Evolutionary conservation across 106 monocot species (phyloP).

Genomic region (Iris macrosiphon): DNA sequence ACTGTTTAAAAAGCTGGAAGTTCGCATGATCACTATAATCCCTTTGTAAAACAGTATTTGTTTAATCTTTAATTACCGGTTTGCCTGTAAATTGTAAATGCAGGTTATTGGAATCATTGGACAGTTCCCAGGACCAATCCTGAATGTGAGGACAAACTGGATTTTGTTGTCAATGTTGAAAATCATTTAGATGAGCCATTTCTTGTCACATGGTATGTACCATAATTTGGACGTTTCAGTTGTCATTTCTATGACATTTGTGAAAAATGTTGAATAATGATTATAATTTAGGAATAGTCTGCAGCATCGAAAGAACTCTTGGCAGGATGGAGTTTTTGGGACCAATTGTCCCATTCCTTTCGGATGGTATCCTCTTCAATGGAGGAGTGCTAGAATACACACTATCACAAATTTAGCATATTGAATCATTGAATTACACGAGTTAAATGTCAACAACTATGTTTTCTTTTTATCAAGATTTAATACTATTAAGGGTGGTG

Average conservation of each 20-base stretch:
- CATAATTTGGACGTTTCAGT: background rate
- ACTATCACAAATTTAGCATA: no score
- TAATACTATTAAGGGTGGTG: no score
- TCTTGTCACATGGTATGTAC: slow-evolving; percentile 90
- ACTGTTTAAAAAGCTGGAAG: no score
- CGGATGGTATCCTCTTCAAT: slow-evolving; percentile 87
- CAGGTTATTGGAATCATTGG: slow-evolving; percentile 93
- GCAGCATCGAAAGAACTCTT: slow-evolving; percentile 87
- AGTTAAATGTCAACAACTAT: no score
- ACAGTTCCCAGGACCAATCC: slow-evolving; percentile 80
- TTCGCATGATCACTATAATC: no score
- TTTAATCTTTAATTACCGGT: no score
- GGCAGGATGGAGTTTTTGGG: slow-evolving; percentile 96
- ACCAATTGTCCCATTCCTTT: slow-evolving; percentile 96
- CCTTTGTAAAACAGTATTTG: no score
- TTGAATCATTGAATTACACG: no score
- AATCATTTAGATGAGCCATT: slow-evolving; percentile 92
- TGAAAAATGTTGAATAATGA: slow-evolving; percentile 8
- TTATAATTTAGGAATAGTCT: slow-evolving; percentile 67
- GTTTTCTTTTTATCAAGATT: no score
- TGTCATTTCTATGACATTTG: background rate
- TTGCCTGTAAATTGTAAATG: slow-evolving; percentile 2
- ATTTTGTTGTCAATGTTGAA: slow-evolving; percentile 74
- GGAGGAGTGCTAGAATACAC: no score
- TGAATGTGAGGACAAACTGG: slow-evolving; percentile 95